Percentiles rank a stretch among this genome's conserved stretches.
Conservation (phyloP, 352 stramenopile genomes). For the Globisporangium paroecandrum region DNA sequence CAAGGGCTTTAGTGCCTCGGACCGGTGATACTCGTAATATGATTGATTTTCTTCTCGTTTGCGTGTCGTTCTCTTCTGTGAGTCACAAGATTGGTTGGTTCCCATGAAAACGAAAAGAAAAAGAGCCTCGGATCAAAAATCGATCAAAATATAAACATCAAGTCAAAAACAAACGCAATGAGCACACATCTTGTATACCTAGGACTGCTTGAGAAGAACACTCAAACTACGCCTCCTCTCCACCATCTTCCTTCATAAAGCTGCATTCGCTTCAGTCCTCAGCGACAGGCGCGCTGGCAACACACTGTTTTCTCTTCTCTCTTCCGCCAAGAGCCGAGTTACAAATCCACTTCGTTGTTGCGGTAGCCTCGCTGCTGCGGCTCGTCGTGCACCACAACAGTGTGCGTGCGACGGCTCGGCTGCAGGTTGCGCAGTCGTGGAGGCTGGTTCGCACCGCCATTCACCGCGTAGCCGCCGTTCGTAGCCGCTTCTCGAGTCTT, state of each 20-base stretch:
- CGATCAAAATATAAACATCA: constrained; percentile 13
- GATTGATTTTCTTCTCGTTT: no score
- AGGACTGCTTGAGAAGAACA: constrained; percentile 6
- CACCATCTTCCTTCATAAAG: constrained; percentile 6
- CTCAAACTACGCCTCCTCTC: not conserved
- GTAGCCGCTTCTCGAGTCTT: not conserved
- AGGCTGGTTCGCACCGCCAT: constrained; percentile 6
- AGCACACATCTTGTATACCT: constrained; percentile 13
- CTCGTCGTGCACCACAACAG: constrained; percentile 25
- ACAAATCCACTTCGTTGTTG: constrained; percentile 47
- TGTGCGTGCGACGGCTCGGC: constrained; percentile 22
- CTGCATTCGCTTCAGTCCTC: constrained; percentile 11
- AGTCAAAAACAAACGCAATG: constrained; percentile 14
- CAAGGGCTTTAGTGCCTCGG: not conserved
- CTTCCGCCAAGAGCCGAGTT: constrained; percentile 8
- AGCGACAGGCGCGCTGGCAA: not conserved
- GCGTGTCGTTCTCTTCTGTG: no score
- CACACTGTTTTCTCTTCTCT: not conserved
- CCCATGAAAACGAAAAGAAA: not conserved
- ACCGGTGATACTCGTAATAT: no score
- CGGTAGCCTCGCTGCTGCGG: constrained; percentile 19
- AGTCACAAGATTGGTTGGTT: no score
- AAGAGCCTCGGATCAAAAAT: constrained; percentile 2
- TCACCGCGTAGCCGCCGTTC: not conserved
- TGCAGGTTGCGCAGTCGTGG: constrained; percentile 20